Base-by-base conservation (phyloP, 768 basidiomycete genomes). In the Kwoniella heveanensis region DNA sequence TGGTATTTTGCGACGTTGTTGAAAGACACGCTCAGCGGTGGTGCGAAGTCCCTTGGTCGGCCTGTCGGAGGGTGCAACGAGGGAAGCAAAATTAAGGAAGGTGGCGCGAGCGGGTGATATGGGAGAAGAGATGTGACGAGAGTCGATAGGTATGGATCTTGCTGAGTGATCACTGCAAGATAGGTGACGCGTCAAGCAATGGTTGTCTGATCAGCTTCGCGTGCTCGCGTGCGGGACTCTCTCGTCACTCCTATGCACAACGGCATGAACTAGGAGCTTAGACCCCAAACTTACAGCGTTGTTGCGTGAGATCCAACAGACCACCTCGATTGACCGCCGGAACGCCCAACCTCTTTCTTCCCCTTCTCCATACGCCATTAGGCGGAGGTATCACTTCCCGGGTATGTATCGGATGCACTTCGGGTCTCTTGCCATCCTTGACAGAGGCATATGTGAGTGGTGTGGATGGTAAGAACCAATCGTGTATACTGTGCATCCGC, bases 11-110 rank as follows among this genome's bases (percentile, higher is more conserved):
- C 72, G 13, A 63, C 46, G 8, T 56, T 29, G 56, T 65, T 70
- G 67, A 77, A 74, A 5, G 71, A 54, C 4, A 70, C 64, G 9
- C 68, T 49, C 2, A 77, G 57, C 9, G 69, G 68, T 1, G 75
- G 75, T 17, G 75, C 60, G 44, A 60, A 72, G 24, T 77, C 75
- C 2, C 75, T 60, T 21, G 69, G 65, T 37, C 67, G 65, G 24
- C 72, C 70, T 39, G 66, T 71, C 1, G 69, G 69, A 1, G 72
- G 63, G 50, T 72, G 70, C 3, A 71, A 50, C 1, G 72, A 74
- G 0, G 72, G 72, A 19, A 77, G 49, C 39, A 68, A 64, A n/a
- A 74, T 57, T 0, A 65, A 17, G 4, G 75, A 72, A 17, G 72
- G 75, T 0, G 66, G 67, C 6, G 48, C 47, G 17, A 39, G 25